These are phyloP conservation scores for Purshia tridentata DNA, from an alignment of 306 rosid species.

Conservation along the genomic window DNA sequence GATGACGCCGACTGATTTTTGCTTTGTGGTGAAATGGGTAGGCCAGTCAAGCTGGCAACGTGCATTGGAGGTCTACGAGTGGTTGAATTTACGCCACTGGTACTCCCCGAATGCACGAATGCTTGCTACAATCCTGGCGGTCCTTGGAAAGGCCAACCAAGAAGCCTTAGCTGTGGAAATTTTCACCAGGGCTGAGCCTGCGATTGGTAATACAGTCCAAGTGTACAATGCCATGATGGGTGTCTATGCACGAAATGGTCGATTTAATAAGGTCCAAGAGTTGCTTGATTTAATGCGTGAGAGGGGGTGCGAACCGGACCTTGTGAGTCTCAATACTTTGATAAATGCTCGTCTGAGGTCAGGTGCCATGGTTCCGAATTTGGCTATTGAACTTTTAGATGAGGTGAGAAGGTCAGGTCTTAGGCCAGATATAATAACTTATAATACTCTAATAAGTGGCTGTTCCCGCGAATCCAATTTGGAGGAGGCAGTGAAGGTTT, in stretches of 20 bases:
- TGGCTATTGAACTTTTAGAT: constrained; percentile 63
- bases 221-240: constrained; percentile 97
- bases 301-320: constrained; percentile 81
- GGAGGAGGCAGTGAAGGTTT: constrained; percentile 69
- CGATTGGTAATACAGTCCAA: constrained; percentile 58
- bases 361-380: constrained; percentile 55
- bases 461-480: constrained; percentile 81
- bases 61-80: constrained; percentile 84
- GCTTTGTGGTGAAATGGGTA: constrained; percentile 89
- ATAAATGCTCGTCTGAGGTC: constrained; percentile 82
- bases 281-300: constrained; percentile 67
- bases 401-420: constrained; percentile 76
- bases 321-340: constrained; percentile 85
- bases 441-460: constrained; percentile 87
- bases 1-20: constrained; percentile 85
- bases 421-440: constrained; percentile 82
- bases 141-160: constrained; percentile 87
- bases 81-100: constrained; percentile 85
- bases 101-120: constrained; percentile 80
- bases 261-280: constrained; percentile 54
- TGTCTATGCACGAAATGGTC: constrained; percentile 74
- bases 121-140: constrained; percentile 85
- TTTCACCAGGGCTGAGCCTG: constrained; percentile 57
- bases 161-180: constrained; percentile 79
- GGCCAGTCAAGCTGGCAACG: constrained; percentile 82